Percentiles rank a stretch among this genome's conserved stretches.
Evolutionary conservation across 257 asterid species (phyloP).

Genomic region (Gentiana macrophylla): DNA sequence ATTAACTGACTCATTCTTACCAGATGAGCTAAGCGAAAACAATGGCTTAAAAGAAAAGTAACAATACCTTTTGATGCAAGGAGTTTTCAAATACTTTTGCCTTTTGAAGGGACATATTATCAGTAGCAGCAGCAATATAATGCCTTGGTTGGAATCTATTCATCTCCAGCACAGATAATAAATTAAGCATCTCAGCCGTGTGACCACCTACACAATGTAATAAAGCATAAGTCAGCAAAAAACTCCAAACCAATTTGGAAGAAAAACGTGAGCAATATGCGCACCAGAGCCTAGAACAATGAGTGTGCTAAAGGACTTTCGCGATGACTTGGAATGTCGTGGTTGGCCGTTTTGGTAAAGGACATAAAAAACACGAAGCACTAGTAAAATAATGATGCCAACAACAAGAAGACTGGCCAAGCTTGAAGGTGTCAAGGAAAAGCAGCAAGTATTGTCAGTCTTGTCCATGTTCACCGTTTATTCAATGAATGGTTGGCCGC

Average conservation of each 20-base stretch:
- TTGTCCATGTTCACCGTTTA: constrained; percentile 22
- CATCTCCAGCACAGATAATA: constrained; percentile 56
- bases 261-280: neutral
- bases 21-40: neutral
- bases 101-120: constrained; percentile 92
- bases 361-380: constrained; percentile 39
- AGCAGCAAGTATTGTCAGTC: constrained; percentile 10
- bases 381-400: constrained; percentile 29
- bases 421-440: constrained; percentile 14
- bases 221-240: neutral
- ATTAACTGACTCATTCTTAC: no score
- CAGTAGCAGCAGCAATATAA: constrained; percentile 81
- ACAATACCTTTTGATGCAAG: constrained; percentile 43
- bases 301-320: constrained; percentile 43
- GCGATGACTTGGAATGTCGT: constrained; percentile 16
- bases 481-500: no score
- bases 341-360: constrained; percentile 33
- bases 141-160: constrained; percentile 58
- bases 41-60: neutral
- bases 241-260: neutral
- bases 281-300: constrained; percentile 80
- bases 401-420: constrained; percentile 15
- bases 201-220: constrained; percentile 63
- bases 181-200: constrained; percentile 85
- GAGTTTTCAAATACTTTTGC: constrained; percentile 62